Evolutionary conservation across 805 yeast species (phyloP).

Genomic region (Nakazawaea molendinolei): DNA sequence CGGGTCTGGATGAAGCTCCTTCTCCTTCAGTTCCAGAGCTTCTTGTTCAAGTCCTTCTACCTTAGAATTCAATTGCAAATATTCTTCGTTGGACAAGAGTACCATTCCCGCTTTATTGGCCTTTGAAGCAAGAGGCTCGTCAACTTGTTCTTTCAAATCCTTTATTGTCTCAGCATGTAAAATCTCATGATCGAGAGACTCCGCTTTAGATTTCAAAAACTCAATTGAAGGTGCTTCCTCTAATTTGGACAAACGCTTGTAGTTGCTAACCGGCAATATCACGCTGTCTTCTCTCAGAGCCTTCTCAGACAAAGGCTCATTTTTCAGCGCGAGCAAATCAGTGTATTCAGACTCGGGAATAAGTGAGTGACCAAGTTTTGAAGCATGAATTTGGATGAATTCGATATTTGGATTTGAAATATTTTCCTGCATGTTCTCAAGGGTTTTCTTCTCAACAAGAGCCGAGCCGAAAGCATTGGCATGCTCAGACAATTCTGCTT

Average conservation of each 20-base stretch:
- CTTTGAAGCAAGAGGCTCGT: constrained; percentile 12
- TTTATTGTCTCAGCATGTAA: constrained; percentile 10
- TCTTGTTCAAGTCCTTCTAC: constrained; percentile 1
- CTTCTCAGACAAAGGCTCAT: constrained; percentile 12
- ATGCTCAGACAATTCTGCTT: constrained; percentile 13
- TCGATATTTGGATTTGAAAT: constrained; percentile 24
- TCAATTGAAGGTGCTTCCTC: constrained; percentile 17
- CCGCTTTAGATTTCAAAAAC: constrained; percentile 19
- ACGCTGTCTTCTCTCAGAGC: constrained; percentile 2
- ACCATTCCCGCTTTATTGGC: constrained; percentile 6
- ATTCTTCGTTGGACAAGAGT: constrained; percentile 4
- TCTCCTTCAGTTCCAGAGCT: constrained; percentile 5
- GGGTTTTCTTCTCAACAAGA: constrained; percentile 12
- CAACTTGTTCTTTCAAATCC: constrained; percentile 15
- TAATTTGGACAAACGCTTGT: constrained; percentile 1
- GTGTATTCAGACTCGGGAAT: neutral
- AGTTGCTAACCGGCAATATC: neutral
- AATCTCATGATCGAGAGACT: constrained; percentile 3
- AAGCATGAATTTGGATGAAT: constrained; percentile 16
- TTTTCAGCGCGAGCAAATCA: constrained; percentile 9
- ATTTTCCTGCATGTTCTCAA: constrained; percentile 21
- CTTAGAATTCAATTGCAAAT: neutral
- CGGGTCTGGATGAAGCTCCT: neutral
- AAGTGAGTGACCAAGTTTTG: constrained; percentile 14
- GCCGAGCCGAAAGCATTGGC: constrained; percentile 13